phyloP scores from a whole-genome alignment of 345 rosid species.

The Rhodamnia argentea region DNA sequence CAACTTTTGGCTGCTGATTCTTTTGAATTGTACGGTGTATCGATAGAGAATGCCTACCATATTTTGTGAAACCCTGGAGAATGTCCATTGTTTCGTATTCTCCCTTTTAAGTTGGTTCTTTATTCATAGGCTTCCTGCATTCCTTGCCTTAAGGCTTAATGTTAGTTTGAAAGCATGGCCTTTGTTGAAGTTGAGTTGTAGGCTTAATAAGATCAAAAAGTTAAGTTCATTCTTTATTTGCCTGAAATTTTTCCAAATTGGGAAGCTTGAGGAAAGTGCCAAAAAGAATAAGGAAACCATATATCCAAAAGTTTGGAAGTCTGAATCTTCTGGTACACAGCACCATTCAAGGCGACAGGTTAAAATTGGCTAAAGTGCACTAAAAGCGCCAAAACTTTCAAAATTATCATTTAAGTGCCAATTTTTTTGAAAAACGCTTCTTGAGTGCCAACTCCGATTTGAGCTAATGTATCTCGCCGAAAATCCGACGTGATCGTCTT shows the following conservation, averaged over 20 bases:
- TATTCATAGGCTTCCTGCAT: neutral
- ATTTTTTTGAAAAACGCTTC: too few relatives aligned
- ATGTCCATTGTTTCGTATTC: neutral
- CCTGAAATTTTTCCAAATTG: too few relatives aligned
- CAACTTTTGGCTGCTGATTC: neutral
- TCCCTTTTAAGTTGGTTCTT: neutral
- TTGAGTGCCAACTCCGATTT: too few relatives aligned
- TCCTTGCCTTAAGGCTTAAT: neutral
- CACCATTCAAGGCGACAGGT: neutral
- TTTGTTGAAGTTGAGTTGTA: neutral
- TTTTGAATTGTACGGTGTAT: neutral
- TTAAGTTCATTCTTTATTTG: neutral
- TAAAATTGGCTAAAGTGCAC: too few relatives aligned
- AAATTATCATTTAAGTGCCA: too few relatives aligned
- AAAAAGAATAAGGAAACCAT: neutral
- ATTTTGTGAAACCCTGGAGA: neutral
- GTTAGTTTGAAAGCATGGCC: neutral
- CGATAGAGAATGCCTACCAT: neutral
- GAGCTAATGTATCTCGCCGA: too few relatives aligned
- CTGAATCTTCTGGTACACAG: neutral
- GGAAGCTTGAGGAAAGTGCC: neutral
- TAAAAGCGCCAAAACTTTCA: too few relatives aligned
- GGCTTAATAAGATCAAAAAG: neutral
- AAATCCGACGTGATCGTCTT: too few relatives aligned
- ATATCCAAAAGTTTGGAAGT: neutral